Percentiles rank a stretch among this genome's conserved stretches.
phyloP scores from a whole-genome alignment of 73 alveolate genomes.

The Paramecium tetraurelia region DNA sequence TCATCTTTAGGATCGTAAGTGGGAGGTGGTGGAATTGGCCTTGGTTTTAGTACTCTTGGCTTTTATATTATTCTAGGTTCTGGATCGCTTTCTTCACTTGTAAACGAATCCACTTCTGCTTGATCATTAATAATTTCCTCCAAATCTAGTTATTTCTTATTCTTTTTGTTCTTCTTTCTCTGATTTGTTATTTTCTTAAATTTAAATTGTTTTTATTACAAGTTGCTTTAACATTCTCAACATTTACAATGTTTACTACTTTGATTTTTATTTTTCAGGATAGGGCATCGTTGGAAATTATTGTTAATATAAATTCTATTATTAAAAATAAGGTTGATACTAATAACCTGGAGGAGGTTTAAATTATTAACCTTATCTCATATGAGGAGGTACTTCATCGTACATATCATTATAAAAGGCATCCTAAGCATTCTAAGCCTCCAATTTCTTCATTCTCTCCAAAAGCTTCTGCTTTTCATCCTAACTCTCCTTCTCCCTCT shows the following conservation, averaged over 20 bases:
- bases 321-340: background rate
- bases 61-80: constrained; percentile 5
- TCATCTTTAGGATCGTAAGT: background rate
- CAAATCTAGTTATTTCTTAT: background rate
- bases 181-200: background rate
- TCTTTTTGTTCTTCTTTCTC: background rate
- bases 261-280: background rate
- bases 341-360: background rate
- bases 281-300: background rate
- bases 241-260: background rate
- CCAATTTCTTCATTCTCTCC: background rate
- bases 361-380: background rate
- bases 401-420: constrained; percentile 20
- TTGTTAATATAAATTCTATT: background rate
- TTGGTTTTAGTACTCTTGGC: background rate
- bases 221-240: background rate
- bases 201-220: background rate
- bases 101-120: background rate
- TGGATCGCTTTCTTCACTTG: constrained; percentile 22
- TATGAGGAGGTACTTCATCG: constrained; percentile 13
- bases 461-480: background rate
- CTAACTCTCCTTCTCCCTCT: background rate
- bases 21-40: constrained; percentile 26
- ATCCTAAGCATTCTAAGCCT: background rate
- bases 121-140: constrained; percentile 22